These are phyloP conservation scores for Ophiostoma angusticollis DNA, from an alignment of 2,329 filamentous ascomycete genomes.

Conservation along the genomic window DNA sequence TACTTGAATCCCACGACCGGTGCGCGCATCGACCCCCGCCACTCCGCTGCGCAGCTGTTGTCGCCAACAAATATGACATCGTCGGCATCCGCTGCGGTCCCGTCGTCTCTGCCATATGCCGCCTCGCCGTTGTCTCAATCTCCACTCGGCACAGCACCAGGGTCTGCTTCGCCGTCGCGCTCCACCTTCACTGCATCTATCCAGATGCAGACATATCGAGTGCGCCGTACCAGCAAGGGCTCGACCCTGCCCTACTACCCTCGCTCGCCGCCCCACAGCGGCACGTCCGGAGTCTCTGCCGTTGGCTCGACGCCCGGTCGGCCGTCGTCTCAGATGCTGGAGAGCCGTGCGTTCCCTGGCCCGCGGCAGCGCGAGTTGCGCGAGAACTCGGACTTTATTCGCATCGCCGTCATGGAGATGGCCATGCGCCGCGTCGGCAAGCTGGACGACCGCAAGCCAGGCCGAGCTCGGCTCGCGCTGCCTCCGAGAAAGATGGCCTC, in stretches of 20 bases:
- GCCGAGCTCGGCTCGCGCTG: conserved; percentile 54
- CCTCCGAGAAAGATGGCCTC: conserved; percentile 45
- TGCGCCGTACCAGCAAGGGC: conserved; percentile 27
- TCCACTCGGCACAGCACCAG: neutral
- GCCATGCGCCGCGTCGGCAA: conserved; percentile 56
- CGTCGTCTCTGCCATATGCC: neutral
- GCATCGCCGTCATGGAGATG: conserved; percentile 60
- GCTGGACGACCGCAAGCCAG: conserved; percentile 51
- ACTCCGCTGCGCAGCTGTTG: conserved; percentile 5
- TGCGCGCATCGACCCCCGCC: conserved; percentile 30
- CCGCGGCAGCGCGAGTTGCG: conserved; percentile 53
- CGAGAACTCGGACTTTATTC: conserved; percentile 58
- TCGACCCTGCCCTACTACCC: neutral
- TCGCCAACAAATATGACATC: conserved; percentile 8
- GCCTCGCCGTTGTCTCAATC: conserved; percentile 8
- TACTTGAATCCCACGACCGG: conserved; percentile 53
- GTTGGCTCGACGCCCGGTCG: neutral
- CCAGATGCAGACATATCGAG: conserved; percentile 59
- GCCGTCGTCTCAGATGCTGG: neutral
- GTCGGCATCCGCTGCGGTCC: conserved; percentile 13
- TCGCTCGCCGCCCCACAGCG: neutral
- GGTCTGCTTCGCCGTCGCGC: conserved; percentile 2
- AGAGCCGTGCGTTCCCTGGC: conserved; percentile 23
- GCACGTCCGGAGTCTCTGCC: no score
- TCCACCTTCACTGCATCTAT: conserved; percentile 50